A percentile compares a stretch with the other conserved stretches of the same genome.
phyloP scores from a whole-genome alignment of 2,329 filamentous ascomycete species.

The Triangularia verruculosa region DNA sequence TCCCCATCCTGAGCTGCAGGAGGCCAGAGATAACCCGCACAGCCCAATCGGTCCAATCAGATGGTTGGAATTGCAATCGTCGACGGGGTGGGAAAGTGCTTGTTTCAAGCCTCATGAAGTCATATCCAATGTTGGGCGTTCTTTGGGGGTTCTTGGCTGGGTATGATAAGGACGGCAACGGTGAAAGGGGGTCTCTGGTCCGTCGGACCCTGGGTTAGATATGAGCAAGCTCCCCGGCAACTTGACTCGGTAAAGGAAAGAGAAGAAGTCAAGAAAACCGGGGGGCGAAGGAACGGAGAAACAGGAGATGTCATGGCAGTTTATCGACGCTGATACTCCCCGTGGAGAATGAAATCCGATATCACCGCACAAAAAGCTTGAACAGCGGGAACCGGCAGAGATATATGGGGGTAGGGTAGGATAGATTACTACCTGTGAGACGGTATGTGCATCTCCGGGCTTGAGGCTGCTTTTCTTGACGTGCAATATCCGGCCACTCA shows the following conservation, averaged over 20 bases:
- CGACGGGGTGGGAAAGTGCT: background rate
- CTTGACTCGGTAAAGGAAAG: background rate
- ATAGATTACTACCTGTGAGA: background rate
- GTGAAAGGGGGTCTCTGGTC: background rate
- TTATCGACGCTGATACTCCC: background rate
- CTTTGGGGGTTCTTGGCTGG: background rate
- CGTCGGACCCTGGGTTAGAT: background rate
- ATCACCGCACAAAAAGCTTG: background rate
- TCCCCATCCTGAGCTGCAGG: background rate
- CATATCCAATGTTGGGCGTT: background rate
- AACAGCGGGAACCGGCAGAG: background rate
- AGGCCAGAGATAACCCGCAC: background rate
- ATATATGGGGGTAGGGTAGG: background rate
- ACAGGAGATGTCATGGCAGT: background rate
- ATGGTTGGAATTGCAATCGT: background rate
- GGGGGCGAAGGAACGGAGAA: background rate
- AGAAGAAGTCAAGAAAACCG: background rate
- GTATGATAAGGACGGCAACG: background rate
- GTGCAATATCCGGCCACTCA: background rate
- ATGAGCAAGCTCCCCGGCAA: background rate
- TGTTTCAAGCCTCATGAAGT: background rate
- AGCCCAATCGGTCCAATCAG: background rate
- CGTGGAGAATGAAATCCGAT: background rate
- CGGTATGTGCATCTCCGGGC: background rate
- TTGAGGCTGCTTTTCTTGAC: background rate